Percentiles rank a stretch among this genome's conserved stretches.
Evolutionary conservation across 495 filamentous ascomycete species (phyloP).

Genomic region (Penicillium lagena): DNA sequence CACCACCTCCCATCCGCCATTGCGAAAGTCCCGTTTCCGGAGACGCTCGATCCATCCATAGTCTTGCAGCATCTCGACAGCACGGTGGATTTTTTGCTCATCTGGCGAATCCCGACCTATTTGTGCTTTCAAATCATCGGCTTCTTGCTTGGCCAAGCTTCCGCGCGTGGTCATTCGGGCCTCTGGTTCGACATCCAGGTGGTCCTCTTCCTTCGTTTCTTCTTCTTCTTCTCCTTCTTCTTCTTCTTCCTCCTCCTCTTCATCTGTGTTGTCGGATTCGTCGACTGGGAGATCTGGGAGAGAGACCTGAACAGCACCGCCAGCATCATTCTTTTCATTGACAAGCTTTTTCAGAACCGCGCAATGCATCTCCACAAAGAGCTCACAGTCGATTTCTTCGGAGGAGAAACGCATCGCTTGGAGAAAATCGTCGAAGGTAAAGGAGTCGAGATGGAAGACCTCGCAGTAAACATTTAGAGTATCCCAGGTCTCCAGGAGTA

Average conservation of each 20-base stretch:
- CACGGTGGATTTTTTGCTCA: slow-evolving; percentile 57
- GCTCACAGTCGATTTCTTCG: slow-evolving; percentile 72
- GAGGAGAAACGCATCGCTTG: slow-evolving; percentile 79
- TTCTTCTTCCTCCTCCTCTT: slow-evolving; percentile 51
- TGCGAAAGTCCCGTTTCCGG: slow-evolving; percentile 74
- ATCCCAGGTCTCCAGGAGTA: slow-evolving; percentile 85
- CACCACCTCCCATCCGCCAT: slow-evolving; percentile 88
- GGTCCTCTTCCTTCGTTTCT: slow-evolving; percentile 28
- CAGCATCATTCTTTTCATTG: slow-evolving; percentile 58
- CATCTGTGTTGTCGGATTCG: slow-evolving; percentile 54
- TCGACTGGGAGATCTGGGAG: slow-evolving; percentile 71
- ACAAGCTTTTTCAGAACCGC: slow-evolving; percentile 84
- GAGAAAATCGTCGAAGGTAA: slow-evolving; percentile 94
- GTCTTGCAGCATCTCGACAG: slow-evolving; percentile 60
- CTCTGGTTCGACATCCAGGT: slow-evolving; percentile 51
- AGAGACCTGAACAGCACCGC: slow-evolving; percentile 70
- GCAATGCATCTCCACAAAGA: slow-evolving; percentile 89
- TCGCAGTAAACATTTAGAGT: slow-evolving; percentile 95
- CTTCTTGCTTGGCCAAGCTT: slow-evolving; percentile 76
- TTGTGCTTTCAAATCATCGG: slow-evolving; percentile 53
- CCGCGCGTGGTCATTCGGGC: slow-evolving; percentile 69
- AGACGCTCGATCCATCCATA: slow-evolving; percentile 82
- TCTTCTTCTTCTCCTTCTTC: slow-evolving; percentile 31
- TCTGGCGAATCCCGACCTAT: slow-evolving; percentile 19
- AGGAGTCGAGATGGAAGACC: slow-evolving; percentile 87